Conservation (phyloP, 495 filamentous ascomycete species). For the Neurospora tetraspora region DNA sequence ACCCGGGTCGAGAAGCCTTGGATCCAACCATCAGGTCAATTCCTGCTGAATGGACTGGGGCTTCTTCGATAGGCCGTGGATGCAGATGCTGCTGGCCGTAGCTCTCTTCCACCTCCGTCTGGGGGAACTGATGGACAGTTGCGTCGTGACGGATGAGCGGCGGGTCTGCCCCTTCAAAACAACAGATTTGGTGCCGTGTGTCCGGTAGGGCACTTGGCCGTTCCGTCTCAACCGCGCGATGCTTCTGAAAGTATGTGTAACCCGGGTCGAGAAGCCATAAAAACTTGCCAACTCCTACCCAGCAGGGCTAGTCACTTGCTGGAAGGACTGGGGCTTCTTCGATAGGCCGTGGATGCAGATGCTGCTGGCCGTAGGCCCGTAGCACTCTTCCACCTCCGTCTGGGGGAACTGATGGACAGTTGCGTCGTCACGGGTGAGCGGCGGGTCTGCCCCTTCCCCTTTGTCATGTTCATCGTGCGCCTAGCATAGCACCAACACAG, state of each 20-base stretch:
- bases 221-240: no score
- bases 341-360: neutral
- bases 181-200: no score
- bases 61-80: neutral
- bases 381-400: neutral
- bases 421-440: conserved; percentile 3
- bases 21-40: no score
- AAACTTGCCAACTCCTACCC: conserved; percentile 5
- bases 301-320: neutral
- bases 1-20: neutral
- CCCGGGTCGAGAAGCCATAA: conserved; percentile 6
- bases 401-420: neutral
- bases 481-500: neutral
- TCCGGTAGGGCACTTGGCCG: no score
- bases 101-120: neutral
- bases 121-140: neutral
- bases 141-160: conserved; percentile 2
- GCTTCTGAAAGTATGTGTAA: no score
- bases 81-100: neutral
- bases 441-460: neutral
- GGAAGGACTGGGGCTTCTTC: conserved; percentile 6
- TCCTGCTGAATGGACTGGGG: conserved; percentile 4
- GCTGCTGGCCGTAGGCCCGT: neutral
- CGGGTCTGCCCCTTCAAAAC: neutral
- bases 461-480: neutral